Evolutionary conservation across 78 protist genomes (phyloP).

Genomic region (Dictyostelium brefeldianum): DNA sequence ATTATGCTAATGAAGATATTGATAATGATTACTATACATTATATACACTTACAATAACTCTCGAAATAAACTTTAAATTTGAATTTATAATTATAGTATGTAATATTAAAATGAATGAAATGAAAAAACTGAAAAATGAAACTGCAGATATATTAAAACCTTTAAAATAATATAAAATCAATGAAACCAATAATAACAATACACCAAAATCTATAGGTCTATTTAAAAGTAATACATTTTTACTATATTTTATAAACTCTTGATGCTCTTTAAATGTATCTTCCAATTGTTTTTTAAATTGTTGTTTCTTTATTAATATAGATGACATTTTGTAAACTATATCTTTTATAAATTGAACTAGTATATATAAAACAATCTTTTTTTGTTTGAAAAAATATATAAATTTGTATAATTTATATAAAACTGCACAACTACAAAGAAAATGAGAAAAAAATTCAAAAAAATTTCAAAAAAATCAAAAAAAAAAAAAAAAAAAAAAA

Average conservation of each 20-base stretch:
- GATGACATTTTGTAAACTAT: conserved; percentile 13
- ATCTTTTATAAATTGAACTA: not conserved
- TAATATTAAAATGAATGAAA: conserved; percentile 20
- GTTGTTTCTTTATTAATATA: conserved; percentile 33
- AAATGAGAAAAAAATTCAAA: too few relatives aligned
- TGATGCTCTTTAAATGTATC: conserved; percentile 51
- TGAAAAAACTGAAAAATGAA: conserved; percentile 13
- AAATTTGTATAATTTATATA: too few relatives aligned
- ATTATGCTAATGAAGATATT: not conserved
- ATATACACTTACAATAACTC: conserved; percentile 38
- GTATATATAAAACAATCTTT: too few relatives aligned
- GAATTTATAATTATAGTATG: not conserved
- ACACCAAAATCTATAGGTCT: conserved; percentile 69
- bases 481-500: too few relatives aligned
- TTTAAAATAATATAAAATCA: conserved; percentile 8
- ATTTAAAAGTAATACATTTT: conserved; percentile 36
- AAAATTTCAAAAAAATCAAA: too few relatives aligned
- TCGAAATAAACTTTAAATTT: conserved; percentile 23
- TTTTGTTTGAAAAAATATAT: too few relatives aligned
- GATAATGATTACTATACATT: not conserved
- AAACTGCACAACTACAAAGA: too few relatives aligned
- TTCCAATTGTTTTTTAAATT: conserved; percentile 57
- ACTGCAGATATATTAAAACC: not conserved
- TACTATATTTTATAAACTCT: conserved; percentile 36
- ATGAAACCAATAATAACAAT: not conserved